Base-by-base conservation (phyloP, 768 basidiomycete species). In the Crucibulum laeve region DNA sequence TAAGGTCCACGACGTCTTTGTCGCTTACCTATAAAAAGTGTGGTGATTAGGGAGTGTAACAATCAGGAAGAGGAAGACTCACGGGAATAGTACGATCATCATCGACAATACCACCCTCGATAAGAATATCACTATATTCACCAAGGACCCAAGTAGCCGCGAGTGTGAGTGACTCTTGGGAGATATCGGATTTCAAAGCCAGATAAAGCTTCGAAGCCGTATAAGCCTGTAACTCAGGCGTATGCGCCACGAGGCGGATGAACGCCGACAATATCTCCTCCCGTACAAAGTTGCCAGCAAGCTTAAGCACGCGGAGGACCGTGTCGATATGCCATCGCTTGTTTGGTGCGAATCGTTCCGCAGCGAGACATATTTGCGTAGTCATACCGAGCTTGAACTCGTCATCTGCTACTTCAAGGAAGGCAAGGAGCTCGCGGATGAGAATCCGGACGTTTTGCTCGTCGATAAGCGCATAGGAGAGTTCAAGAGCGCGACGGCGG, bases 321-420 rank as follows among this genome's bases (percentile, higher is more conserved):
- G 96, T 98, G 61, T 98, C 96, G 41, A 99, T 99, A 60, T 99
- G 96, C 95, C 95, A 99, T 50, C 96, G 77, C 65, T 94, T 94
- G 63, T 95, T 97, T 0, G 96, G 96, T 0, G 95, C 95, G 58
- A 91, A 98, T 35, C 93, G 75, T 64, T 99, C 96, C 0, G 96
- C 96, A 2, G 93, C 95, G 19, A 97, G 70, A 42, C 86, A 91
- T 38, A 99, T 93, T 63, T 99, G 95, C 0, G 95, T 97, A 0
- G 96, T 99, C 83, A 99, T 87, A 1, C 91, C 88, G 11, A 91
- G 79, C 68, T 99, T 99, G 73, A 99, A 99, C 61, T 99, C 96
- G 49, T 97, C 94, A 57, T 98, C 96, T 23, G 96, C 95, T 15
- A 97, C 91, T 55, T 98, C 95, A 13, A 99, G 77, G 80, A 98